Percentiles rank a stretch among this genome's conserved stretches.
phyloP scores from a whole-genome alignment of 225 moss, liverwort and hornwort genomes.

The Bryoerythrophyllum caledonicum region DNA sequence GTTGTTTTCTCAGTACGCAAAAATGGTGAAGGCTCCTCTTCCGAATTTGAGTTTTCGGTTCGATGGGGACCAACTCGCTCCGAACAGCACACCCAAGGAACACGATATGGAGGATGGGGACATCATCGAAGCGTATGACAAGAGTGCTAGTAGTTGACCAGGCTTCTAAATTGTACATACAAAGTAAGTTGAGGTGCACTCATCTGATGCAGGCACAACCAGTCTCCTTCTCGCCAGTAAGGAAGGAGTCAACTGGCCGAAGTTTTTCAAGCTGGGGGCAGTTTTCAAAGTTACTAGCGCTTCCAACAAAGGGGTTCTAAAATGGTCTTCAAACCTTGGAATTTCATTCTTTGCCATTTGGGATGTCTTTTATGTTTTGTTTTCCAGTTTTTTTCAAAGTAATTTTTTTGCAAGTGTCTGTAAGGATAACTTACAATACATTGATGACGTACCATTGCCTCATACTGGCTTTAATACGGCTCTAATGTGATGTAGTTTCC shows the following conservation, averaged over 20 bases:
- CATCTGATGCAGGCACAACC: slow-evolving; percentile 2
- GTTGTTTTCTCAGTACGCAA: slow-evolving; percentile 60
- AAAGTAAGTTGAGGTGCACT: slow-evolving; percentile 5
- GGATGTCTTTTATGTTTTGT: background rate
- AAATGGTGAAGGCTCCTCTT: slow-evolving; percentile 47
- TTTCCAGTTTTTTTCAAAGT: background rate
- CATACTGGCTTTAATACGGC: no score
- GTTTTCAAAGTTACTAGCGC: slow-evolving; percentile 10
- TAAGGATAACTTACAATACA: background rate
- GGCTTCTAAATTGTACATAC: slow-evolving; percentile 1
- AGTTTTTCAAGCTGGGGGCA: slow-evolving; percentile 11
- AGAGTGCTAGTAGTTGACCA: slow-evolving; percentile 25
- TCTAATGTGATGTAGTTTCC: background rate
- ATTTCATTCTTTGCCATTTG: slow-evolving; percentile 3
- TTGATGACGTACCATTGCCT: background rate
- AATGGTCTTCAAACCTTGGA: background rate
- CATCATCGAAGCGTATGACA: slow-evolving; percentile 66
- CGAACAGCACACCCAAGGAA: slow-evolving; percentile 56
- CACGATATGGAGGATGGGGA: slow-evolving; percentile 79
- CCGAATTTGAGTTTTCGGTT: slow-evolving; percentile 62
- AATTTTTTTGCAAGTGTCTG: background rate
- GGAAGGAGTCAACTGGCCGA: background rate
- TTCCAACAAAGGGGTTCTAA: slow-evolving; percentile 4
- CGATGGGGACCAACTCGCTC: slow-evolving; percentile 70
- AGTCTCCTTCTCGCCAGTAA: slow-evolving; percentile 13